These are phyloP conservation scores for Deuterostichococcus epilithicus DNA, from an alignment of 139 green algal species.

Conservation along the genomic window DNA sequence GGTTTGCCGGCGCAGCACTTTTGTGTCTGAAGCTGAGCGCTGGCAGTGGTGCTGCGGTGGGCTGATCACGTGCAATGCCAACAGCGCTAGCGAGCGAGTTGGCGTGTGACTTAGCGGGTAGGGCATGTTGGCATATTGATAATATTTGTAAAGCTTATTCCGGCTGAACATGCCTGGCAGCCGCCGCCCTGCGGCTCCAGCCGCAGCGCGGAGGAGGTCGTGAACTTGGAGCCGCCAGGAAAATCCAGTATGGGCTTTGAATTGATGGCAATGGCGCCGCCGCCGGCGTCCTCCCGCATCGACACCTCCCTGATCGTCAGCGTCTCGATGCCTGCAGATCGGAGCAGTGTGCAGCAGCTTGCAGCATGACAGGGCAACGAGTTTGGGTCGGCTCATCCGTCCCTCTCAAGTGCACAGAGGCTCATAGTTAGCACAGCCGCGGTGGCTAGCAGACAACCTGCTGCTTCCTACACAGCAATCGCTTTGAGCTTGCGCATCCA, in stretches of 20 bases:
- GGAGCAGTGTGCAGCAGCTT: too few relatives aligned
- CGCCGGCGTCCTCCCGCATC: neutral
- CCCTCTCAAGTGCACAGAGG: neutral
- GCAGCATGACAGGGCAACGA: neutral
- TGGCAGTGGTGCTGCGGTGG: too few relatives aligned
- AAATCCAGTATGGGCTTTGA: neutral
- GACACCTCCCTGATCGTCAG: slow-evolving; percentile 2
- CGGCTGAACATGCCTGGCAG: neutral
- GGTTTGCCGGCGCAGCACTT: too few relatives aligned
- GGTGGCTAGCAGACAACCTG: neutral
- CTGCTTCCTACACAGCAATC: neutral
- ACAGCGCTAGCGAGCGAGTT: too few relatives aligned
- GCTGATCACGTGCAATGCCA: too few relatives aligned
- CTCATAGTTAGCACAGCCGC: neutral
- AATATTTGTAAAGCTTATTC: too few relatives aligned
- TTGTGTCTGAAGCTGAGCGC: too few relatives aligned
- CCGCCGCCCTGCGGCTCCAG: neutral
- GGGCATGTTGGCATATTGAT: too few relatives aligned
- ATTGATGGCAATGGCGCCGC: neutral
- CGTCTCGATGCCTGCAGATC: neutral
- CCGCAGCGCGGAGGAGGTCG: neutral
- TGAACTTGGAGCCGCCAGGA: slow-evolving; percentile 5
- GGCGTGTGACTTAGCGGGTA: too few relatives aligned
- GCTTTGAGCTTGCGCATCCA: neutral
- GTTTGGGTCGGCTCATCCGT: neutral